These are phyloP conservation scores for Musa acuminata DNA, from an alignment of 176 grass and related monocot species.

Conservation along the genomic window DNA sequence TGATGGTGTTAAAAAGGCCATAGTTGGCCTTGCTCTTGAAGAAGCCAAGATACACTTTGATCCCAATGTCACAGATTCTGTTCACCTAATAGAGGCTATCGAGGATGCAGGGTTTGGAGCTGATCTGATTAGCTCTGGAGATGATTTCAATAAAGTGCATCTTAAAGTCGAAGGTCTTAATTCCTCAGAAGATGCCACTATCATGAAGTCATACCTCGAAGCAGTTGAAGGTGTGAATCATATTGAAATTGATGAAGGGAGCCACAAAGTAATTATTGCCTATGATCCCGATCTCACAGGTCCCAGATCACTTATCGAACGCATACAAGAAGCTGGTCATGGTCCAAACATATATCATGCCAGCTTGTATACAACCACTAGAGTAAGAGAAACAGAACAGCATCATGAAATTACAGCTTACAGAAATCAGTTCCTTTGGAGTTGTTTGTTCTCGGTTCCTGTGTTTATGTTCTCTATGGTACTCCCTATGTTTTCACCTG, in stretches of 20 bases:
- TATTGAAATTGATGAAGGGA: slow-evolving; percentile 51
- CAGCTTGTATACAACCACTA: slow-evolving; percentile 54
- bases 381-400: slow-evolving; percentile 57
- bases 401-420: slow-evolving; percentile 62
- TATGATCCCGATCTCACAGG: slow-evolving; percentile 92
- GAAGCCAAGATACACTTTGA: slow-evolving; percentile 98
- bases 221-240: slow-evolving; percentile 50
- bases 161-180: slow-evolving; percentile 67
- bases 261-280: slow-evolving; percentile 52
- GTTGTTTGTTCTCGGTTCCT: slow-evolving; percentile 78
- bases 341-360: slow-evolving; percentile 49
- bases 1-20: slow-evolving; percentile 82
- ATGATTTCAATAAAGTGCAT: slow-evolving; percentile 81
- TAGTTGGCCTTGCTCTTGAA: slow-evolving; percentile 83
- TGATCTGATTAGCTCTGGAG: slow-evolving; percentile 68
- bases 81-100: slow-evolving; percentile 61
- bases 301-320: slow-evolving; percentile 72
- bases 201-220: slow-evolving; percentile 67
- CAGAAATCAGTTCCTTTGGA: slow-evolving; percentile 84
- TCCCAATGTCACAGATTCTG: slow-evolving; percentile 53
- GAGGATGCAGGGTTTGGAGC: slow-evolving; percentile 96
- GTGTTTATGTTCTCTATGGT: slow-evolving; percentile 87
- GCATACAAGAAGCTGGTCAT: slow-evolving; percentile 51
- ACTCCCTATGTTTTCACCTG: slow-evolving; percentile 68
- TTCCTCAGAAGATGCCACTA: slow-evolving; percentile 50